These are phyloP conservation scores for Exophiala lecanii-corni DNA, from an alignment of 2,329 filamentous ascomycete genomes.

Conservation along the genomic window DNA sequence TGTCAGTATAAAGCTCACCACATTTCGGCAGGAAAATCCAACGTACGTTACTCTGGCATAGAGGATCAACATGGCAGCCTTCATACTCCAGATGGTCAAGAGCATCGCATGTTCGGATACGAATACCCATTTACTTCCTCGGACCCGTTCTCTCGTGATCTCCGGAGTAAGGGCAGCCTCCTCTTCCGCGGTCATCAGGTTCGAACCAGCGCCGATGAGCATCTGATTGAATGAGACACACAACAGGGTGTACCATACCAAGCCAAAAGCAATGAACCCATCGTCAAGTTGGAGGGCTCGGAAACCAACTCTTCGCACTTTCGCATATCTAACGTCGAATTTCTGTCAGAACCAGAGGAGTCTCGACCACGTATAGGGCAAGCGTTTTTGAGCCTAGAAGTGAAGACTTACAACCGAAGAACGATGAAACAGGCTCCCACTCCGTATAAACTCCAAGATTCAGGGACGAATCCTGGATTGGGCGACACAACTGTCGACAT, in stretches of 20 bases:
- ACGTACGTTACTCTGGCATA: slow-evolving; percentile 47
- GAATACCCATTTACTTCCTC: slow-evolving; percentile 59
- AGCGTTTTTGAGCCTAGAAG: neutral
- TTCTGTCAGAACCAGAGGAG: neutral
- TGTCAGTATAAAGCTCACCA: too few relatives aligned
- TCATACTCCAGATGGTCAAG: slow-evolving; percentile 49
- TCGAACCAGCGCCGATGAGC: slow-evolving; percentile 52
- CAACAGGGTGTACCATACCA: slow-evolving; percentile 53
- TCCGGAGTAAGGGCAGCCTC: slow-evolving; percentile 42
- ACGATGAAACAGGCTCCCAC: slow-evolving; percentile 36
- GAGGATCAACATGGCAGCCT: slow-evolving; percentile 51
- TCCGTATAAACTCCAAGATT: slow-evolving; percentile 38
- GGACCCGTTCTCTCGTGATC: slow-evolving; percentile 39
- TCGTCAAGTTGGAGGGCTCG: slow-evolving; percentile 53
- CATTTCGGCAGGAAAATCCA: too few relatives aligned
- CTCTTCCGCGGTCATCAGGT: slow-evolving; percentile 52
- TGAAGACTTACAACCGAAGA: slow-evolving; percentile 37
- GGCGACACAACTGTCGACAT: slow-evolving; percentile 11
- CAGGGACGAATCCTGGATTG: slow-evolving; percentile 21
- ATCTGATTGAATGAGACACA: slow-evolving; percentile 53
- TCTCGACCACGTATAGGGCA: too few relatives aligned
- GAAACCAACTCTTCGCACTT: slow-evolving; percentile 42
- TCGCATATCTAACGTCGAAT: slow-evolving; percentile 11
- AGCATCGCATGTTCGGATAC: slow-evolving; percentile 61
- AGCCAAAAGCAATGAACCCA: slow-evolving; percentile 51